Base-by-base conservation (phyloP, 2,329 filamentous ascomycete species). In the Trichoderma simmonsii region DNA sequence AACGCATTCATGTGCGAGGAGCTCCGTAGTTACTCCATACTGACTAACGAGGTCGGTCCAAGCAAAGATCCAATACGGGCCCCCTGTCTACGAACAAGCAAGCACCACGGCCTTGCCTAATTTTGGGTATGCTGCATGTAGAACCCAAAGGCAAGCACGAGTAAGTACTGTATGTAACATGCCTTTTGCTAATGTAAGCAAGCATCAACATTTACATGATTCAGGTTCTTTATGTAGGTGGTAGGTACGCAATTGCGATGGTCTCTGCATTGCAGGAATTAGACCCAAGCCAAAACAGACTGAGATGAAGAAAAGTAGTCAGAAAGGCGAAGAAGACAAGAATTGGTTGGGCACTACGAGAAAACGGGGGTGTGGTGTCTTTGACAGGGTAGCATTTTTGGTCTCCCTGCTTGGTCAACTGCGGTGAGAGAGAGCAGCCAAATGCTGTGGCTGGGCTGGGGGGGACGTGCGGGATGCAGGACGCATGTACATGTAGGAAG, bases 1-100 rank as follows among this genome's bases (percentile, higher is more conserved):
- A 70, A 62, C 66, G 66, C 66, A 70, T 70, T 32, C 66, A 62
- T 62, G 57, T 70, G 39, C 34, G 39, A 34, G 14, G 64, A 36
- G 64, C 64, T 67, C 64, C 51, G 66, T 70, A 62, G n/a, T n/a
- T n/a, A 21, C 57, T 54, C 26, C 66, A 60, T 60, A 30, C 15
- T 57, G 24, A 57, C 63, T 26, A 57, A 39, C 21, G 54, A 57
- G 30, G 24, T 12, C n/a, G 26, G 51, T 36, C 64, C 51, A 64
- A n/a, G 39, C 63, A 34, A 36, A 36, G 59, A 26, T 39, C 32
- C 54, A 43, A 26, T 18, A 59, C 32, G 32, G 26, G 24, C 51
- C 64, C 64, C 64, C 64, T 54, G 48, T 54, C 48, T 24, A 24
- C 48, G 43, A 51, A 36, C 14, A 36, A 43, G 15, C 15, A 57